A percentile compares a stretch with the other conserved stretches of the same genome.
Evolutionary conservation across 2,329 filamentous ascomycete genomes (phyloP).

Genomic region (Laburnicola sp.): DNA sequence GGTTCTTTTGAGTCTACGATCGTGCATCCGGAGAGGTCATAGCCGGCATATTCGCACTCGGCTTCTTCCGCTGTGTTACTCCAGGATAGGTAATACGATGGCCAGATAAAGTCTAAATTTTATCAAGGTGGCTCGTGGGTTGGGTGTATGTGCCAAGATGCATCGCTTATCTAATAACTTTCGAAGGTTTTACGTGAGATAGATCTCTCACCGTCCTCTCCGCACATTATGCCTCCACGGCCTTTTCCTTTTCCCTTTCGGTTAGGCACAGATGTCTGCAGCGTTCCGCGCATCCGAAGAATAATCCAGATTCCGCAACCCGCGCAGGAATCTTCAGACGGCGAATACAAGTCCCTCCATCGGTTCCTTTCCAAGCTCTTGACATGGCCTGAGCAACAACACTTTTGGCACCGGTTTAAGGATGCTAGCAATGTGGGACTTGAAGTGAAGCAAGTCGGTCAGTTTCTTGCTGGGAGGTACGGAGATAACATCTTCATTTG

Average conservation of each 20-base stretch:
- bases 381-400: slow-evolving; percentile 37
- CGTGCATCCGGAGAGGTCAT: too few species aligned
- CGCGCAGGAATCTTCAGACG: not conserved
- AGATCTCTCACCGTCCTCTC: not conserved
- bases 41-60: too few species aligned
- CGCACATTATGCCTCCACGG: slow-evolving; percentile 45
- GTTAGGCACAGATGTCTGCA: slow-evolving; percentile 80
- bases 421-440: slow-evolving; percentile 8
- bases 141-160: not conserved
- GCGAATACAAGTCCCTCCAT: slow-evolving; percentile 11
- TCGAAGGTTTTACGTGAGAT: not conserved
- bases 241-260: slow-evolving; percentile 68
- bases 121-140: too few species aligned
- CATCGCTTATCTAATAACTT: not conserved
- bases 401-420: slow-evolving; percentile 37
- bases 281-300: slow-evolving; percentile 64
- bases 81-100: too few species aligned
- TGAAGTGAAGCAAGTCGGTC: slow-evolving; percentile 23
- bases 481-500: slow-evolving; percentile 2
- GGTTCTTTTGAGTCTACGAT: too few species aligned
- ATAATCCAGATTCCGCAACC: slow-evolving; percentile 52
- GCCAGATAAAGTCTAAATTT: too few species aligned
- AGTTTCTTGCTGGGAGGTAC: slow-evolving; percentile 44
- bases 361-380: slow-evolving; percentile 31
- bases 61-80: too few species aligned